Base-by-base conservation (phyloP, 768 basidiomycete genomes). In the Termitomyces sp. region DNA sequence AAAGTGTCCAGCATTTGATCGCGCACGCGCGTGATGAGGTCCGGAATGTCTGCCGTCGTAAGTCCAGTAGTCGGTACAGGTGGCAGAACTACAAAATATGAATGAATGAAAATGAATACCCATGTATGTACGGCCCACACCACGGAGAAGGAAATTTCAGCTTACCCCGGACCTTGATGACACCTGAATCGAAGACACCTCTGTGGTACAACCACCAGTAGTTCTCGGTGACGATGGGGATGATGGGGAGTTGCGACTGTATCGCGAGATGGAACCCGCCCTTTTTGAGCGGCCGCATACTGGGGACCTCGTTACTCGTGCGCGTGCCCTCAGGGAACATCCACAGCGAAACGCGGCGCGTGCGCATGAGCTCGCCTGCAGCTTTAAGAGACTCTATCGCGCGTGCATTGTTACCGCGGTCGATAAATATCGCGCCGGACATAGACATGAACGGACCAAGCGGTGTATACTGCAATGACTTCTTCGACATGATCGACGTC, bases 291-390 rank as follows among this genome's bases (percentile, higher is more conserved):
- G 92, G 88, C 5, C 90, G 77, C 68, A 99, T 72, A 32, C 82
- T 79, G 8, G 88, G 80, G 32, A 77, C 72, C 59, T 85, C 76
- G 21, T 79, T 79, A 56, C 81, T 81, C 43, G 91, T 84, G 35
- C 96, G 84, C 11, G 97, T 99, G 30, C 97, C 97, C 74, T 98
- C 97, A 0, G 96, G 93, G 73, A 93, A 98, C 72, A 99, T 85
- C 89, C 92, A 96, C 46, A 98, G 72, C 16, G 92, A 93, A 17
- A 89, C 79, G 59, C 82, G 72, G 37, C 74, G 70, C 32, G 69
- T 63, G 73, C 89, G 90, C 86, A 98, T 91, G 41, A 79, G 76
- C 62, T 88, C 79, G 1, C 87, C 91, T 0, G 93, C 96, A 16
- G 80, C 81, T 51, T 79, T 79, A 52, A 99, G 76, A 11, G 91